Conservation (phyloP, 345 rosid genomes). For the Populus davidiana region DNA sequence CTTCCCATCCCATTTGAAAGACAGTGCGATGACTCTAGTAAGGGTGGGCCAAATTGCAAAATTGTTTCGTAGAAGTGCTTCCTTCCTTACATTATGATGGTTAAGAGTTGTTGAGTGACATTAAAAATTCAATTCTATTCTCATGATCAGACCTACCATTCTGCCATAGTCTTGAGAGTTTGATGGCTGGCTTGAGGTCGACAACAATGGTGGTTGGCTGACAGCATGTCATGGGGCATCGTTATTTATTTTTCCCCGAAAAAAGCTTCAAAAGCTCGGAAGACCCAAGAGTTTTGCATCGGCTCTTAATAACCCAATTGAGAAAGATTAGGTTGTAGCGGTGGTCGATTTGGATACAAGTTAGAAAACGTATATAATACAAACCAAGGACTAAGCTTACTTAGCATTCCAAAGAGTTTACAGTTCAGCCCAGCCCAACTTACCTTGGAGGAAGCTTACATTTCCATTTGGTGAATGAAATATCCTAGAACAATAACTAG, state of each 20-base stretch:
- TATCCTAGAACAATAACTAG: no score
- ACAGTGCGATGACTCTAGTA: not conserved
- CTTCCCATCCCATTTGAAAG: not conserved
- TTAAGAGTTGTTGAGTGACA: not conserved
- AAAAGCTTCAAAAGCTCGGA: not conserved
- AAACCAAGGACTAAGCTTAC: not conserved
- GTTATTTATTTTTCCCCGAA: no score
- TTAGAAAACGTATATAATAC: not conserved
- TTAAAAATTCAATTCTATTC: not conserved
- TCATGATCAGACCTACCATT: not conserved
- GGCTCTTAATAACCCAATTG: not conserved
- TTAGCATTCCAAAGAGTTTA: not conserved
- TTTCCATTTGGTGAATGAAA: no score
- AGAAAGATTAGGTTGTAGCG: not conserved
- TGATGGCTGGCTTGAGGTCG: no score
- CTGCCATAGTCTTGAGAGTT: no score
- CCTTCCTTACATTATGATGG: not conserved
- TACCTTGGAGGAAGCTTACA: no score
- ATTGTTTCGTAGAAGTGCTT: not conserved
- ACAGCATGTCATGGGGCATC: no score
- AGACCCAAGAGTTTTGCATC: not conserved
- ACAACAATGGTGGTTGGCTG: no score
- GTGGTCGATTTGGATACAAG: not conserved
- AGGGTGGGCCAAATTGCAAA: not conserved
- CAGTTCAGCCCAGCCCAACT: no score